phyloP scores from a whole-genome alignment of 331 rosid species.

The Quercus phellos region DNA sequence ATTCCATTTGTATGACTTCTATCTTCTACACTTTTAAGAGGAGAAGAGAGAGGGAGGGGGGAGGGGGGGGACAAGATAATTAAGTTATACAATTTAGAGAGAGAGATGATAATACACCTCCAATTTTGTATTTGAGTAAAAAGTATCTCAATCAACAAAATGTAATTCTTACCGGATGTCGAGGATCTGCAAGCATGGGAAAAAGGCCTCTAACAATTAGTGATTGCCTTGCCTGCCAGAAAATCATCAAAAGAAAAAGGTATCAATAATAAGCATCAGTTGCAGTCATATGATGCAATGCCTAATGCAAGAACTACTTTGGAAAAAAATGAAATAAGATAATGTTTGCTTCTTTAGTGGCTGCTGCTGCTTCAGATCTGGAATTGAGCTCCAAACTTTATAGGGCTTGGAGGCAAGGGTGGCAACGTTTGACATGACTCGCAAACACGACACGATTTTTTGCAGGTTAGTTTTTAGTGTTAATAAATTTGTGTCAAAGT shows the following conservation, averaged over 20 bases:
- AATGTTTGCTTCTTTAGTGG: not conserved
- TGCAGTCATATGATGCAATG: not conserved
- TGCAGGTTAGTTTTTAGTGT: too few species aligned
- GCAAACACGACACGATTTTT: too few species aligned
- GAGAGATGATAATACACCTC: not conserved
- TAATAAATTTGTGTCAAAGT: too few species aligned
- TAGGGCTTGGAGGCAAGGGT: too few species aligned
- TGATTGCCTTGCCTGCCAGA: conserved; percentile 91
- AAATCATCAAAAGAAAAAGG: not conserved
- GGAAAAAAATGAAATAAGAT: not conserved
- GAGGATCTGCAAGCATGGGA: conserved; percentile 97
- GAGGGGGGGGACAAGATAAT: too few species aligned
- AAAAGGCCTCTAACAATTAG: conserved; percentile 91
- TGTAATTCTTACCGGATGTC: conserved; percentile 80
- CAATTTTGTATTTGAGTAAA: not conserved
- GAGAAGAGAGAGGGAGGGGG: fast-evolving
- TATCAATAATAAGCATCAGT: not conserved
- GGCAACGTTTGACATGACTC: too few species aligned
- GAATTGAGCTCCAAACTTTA: too few species aligned
- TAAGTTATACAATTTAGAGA: not conserved
- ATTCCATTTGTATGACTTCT: not conserved
- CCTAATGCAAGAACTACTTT: not conserved
- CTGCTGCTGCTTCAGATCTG: too few species aligned
- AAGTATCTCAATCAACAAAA: not conserved
- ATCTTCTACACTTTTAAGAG: not conserved